Evolutionary conservation across 2,329 filamentous ascomycete species (phyloP).

Genomic region (Penicillium vulpinum): DNA sequence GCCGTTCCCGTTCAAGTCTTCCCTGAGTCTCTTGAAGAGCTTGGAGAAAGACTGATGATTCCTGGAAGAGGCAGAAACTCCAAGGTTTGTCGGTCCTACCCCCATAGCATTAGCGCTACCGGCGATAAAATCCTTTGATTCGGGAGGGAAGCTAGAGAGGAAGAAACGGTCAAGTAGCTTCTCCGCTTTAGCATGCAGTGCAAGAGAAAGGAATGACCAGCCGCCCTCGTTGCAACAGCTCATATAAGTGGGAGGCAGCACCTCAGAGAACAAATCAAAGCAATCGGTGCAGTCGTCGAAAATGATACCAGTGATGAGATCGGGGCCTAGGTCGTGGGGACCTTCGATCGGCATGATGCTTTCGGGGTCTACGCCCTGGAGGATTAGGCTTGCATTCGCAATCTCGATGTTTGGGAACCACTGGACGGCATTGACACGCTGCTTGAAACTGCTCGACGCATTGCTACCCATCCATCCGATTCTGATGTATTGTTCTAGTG

Average conservation of each 20-base stretch:
- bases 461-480: not conserved
- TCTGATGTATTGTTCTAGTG: not conserved
- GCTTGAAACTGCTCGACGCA: not conserved
- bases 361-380: not conserved
- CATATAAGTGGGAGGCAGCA: not conserved
- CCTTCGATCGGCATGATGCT: not conserved
- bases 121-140: not conserved
- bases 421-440: not conserved
- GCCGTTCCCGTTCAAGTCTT: not conserved
- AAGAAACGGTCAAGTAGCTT: not conserved
- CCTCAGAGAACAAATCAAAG: constrained; percentile 7
- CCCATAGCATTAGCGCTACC: not conserved
- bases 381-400: not conserved
- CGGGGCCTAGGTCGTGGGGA: not conserved
- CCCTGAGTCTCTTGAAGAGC: not conserved
- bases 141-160: not conserved
- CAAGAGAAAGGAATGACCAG: constrained; percentile 17
- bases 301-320: constrained; percentile 13
- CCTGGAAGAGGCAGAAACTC: not conserved
- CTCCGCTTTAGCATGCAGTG: not conserved
- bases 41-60: not conserved
- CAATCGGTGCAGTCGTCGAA: constrained; percentile 14
- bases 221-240: constrained; percentile 14
- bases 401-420: not conserved
- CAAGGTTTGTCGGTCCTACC: not conserved